These are phyloP conservation scores for Verbena officinalis DNA, from an alignment of 257 asterid genomes.

Conservation along the genomic window DNA sequence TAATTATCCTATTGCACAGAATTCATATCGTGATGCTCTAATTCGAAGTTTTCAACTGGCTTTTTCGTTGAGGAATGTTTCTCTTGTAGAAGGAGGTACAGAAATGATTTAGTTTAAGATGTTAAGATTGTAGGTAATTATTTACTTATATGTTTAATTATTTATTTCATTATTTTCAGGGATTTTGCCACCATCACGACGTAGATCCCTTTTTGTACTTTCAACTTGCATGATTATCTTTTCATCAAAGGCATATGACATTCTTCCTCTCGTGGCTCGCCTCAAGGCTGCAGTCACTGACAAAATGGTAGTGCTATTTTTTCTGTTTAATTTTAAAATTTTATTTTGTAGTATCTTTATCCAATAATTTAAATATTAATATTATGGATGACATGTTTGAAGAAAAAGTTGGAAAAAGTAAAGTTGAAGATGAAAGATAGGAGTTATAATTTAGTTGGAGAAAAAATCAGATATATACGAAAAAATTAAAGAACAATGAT, in stretches of 20 bases:
- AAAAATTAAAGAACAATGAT: too few relatives aligned
- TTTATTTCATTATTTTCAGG: conserved; percentile 52
- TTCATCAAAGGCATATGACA: conserved; percentile 71
- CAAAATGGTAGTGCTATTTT: conserved; percentile 50
- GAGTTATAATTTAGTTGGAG: too few relatives aligned
- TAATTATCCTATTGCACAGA: conserved; percentile 45
- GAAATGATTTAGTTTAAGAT: too few relatives aligned
- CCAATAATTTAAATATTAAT: background rate
- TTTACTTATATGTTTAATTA: background rate
- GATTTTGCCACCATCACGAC: conserved; percentile 77
- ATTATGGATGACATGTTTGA: too few relatives aligned
- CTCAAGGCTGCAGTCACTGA: conserved; percentile 57
- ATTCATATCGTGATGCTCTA: conserved; percentile 71
- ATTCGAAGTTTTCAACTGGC: conserved; percentile 87
- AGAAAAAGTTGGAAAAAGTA: too few relatives aligned
- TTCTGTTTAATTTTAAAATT: conserved; percentile 10
- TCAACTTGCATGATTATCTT: conserved; percentile 89
- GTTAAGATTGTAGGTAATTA: background rate
- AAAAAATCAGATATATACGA: too few relatives aligned
- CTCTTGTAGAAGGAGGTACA: conserved; percentile 72
- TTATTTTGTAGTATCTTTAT: background rate
- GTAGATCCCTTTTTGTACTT: conserved; percentile 87
- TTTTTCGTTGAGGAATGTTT: conserved; percentile 62
- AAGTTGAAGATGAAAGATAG: too few relatives aligned
- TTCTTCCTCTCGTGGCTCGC: conserved; percentile 57